These are phyloP conservation scores for Monosporascus sp. DNA, from an alignment of 2,329 filamentous ascomycete genomes.

Conservation along the genomic window DNA sequence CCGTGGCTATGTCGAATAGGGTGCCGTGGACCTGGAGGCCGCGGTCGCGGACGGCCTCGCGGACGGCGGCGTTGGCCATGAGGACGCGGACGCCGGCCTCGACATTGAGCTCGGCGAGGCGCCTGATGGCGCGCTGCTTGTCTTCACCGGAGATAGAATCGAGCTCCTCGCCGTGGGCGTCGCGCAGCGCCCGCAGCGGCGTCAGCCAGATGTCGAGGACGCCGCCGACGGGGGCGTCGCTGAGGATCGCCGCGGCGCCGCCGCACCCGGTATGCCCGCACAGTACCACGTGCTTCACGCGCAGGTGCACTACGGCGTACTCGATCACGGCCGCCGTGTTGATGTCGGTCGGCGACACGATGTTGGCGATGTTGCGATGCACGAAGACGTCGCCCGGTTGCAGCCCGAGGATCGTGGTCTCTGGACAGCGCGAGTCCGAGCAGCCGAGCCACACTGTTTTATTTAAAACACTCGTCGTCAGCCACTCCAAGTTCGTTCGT, in stretches of 20 bases:
- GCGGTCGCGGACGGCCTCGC: conserved; percentile 64
- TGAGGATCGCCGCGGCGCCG: conserved; percentile 56
- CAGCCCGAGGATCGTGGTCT: conserved; percentile 73
- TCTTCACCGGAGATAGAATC: conserved; percentile 44
- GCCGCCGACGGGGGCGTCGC: conserved; percentile 41
- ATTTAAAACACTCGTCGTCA: conserved; percentile 5
- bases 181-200: conserved; percentile 40
- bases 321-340: conserved; percentile 71
- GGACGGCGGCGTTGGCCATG: conserved; percentile 62
- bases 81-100: conserved; percentile 61
- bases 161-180: conserved; percentile 49
- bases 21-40: conserved; percentile 73
- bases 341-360: conserved; percentile 69
- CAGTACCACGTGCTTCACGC: conserved; percentile 65
- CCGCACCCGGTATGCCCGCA: conserved; percentile 66
- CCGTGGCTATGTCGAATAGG: conserved; percentile 59
- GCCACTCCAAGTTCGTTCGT: neutral
- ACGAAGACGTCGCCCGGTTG: conserved; percentile 82
- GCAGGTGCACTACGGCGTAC: conserved; percentile 68
- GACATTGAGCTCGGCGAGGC: conserved; percentile 74
- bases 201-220: conserved; percentile 52
- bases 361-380: conserved; percentile 87
- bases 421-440: conserved; percentile 78
- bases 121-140: conserved; percentile 44
- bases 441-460: conserved; percentile 75